A percentile compares a stretch with the other conserved stretches of the same genome.
phyloP scores from a whole-genome alignment of 805 yeast genomes.

The Zygoascus tannicola region DNA sequence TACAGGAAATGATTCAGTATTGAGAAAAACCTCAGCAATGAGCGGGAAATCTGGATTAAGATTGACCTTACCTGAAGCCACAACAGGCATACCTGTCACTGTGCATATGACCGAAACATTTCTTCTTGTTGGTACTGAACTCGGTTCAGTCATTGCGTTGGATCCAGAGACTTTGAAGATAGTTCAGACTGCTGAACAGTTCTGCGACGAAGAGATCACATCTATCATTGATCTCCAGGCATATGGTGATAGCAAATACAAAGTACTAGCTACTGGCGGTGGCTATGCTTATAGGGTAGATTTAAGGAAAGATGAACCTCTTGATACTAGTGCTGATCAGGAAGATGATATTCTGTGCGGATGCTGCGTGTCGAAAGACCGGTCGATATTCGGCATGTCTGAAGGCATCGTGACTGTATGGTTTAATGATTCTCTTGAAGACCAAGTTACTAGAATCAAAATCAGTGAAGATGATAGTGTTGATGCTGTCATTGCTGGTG shows the following conservation, averaged over 20 bases:
- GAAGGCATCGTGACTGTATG: constrained; percentile 84
- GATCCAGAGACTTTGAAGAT: constrained; percentile 46
- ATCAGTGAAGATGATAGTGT: constrained; percentile 32
- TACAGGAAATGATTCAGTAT: constrained; percentile 68
- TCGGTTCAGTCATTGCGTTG: constrained; percentile 55
- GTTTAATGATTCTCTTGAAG: constrained; percentile 56
- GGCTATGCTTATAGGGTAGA: constrained; percentile 75
- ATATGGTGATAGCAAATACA: constrained; percentile 63
- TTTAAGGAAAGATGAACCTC: constrained; percentile 52
- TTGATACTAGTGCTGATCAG: constrained; percentile 73
- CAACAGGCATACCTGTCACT: constrained; percentile 20
- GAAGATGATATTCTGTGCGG: constrained; percentile 85
- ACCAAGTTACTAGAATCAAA: constrained; percentile 71
- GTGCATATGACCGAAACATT: constrained; percentile 26
- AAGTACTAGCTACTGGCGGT: constrained; percentile 71
- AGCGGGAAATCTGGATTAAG: constrained; percentile 64
- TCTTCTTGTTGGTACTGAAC: constrained; percentile 47
- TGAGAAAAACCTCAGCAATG: constrained; percentile 61
- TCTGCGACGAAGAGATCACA: constrained; percentile 63
- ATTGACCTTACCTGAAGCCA: constrained; percentile 14
- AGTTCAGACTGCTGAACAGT: constrained; percentile 40
- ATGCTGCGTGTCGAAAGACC: constrained; percentile 52
- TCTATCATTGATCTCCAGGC: constrained; percentile 50
- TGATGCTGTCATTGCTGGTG: constrained; percentile 19
- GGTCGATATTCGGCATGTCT: constrained; percentile 76